These are phyloP conservation scores for Candolleomyces eurysporus DNA, from an alignment of 768 basidiomycete genomes.

Conservation along the genomic window DNA sequence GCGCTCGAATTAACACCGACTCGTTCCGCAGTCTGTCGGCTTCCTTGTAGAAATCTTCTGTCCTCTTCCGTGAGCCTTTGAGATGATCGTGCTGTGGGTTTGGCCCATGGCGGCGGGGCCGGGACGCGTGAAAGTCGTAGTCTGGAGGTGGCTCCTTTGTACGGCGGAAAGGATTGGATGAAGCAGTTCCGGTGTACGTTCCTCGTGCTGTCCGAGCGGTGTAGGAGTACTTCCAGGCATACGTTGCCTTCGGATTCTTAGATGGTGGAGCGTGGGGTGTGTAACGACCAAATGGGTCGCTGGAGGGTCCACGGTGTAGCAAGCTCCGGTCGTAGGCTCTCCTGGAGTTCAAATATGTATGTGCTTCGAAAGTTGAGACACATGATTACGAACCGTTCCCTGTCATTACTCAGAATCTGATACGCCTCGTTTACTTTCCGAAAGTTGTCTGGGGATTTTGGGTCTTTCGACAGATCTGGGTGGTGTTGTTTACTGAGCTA, in stretches of 20 bases:
- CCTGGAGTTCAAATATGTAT: conserved; percentile 18
- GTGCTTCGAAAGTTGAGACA: background rate
- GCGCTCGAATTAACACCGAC: conserved; percentile 25
- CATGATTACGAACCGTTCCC: conserved; percentile 28
- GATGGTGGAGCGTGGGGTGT: conserved; percentile 23
- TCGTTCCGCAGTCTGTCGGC: conserved; percentile 23
- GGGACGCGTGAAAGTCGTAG: conserved; percentile 19
- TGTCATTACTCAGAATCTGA: conserved; percentile 41
- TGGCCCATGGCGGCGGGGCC: conserved; percentile 8
- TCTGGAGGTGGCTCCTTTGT: conserved; percentile 20
- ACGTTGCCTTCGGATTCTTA: conserved; percentile 31
- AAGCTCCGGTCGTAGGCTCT: conserved; percentile 45
- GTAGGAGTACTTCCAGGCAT: conserved; percentile 38
- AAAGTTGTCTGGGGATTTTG: conserved; percentile 36
- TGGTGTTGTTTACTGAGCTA: conserved; percentile 49
- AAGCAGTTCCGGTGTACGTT: conserved; percentile 7
- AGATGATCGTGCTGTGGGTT: conserved; percentile 11
- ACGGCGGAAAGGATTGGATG: conserved; percentile 13
- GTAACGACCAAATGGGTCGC: conserved; percentile 14
- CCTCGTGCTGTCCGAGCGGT: conserved; percentile 7
- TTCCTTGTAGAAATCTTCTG: conserved; percentile 14
- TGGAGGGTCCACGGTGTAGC: conserved; percentile 25
- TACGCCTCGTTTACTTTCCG: conserved; percentile 44
- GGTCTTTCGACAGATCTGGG: conserved; percentile 46
- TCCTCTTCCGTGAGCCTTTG: conserved; percentile 7